Base-by-base conservation (phyloP, 306 rosid genomes). In the Fagus crenata region DNA sequence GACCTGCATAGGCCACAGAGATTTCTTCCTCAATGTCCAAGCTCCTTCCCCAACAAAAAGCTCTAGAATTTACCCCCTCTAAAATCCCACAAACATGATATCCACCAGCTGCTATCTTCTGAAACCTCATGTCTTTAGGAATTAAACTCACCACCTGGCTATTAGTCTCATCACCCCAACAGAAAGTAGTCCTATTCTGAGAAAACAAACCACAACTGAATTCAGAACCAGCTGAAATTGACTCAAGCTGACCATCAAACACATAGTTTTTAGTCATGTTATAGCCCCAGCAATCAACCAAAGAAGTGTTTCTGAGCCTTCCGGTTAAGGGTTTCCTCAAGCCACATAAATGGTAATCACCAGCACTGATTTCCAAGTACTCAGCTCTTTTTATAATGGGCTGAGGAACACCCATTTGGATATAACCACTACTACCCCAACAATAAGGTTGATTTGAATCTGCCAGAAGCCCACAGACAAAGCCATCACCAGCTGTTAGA, bases 261-360 rank as follows among this genome's bases (percentile, higher is more conserved):
- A 68, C 88, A 72, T 87, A 89, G 84, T 82, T 95, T 32, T 73
- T 87, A 1, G 98, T 92, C 97, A 95, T 92, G 87, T 95, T 90
- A 75, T 92, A 95, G 31, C 97, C 97, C 97, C 98, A 95, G 60
- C 98, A 95, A 86, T 95, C 98, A 11, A 95, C 88, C 70, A 87
- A 85, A 55, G 96, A 89, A 33, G 56, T 67, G 86, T 84, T 88
- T 69, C 96, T 89, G 35, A 8, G 81, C 53, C 87, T 83, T 63
- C 97, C 97, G 0, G 89, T 85, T 51, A 86, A 73, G 36, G 96
- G 89, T 67, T 82, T 79, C 84, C 92, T 74, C 80, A 89, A 76
- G 35, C 96, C 98, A 84, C 97, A 95, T 49, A 92, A 80, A 75
- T 95, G 98, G 80, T 90, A 84, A 85, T 92, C 98, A 5, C 98